These are phyloP conservation scores for Linnemannia schmuckeri DNA, from an alignment of 192 early-diverging fungal genomes.

Conservation along the genomic window DNA sequence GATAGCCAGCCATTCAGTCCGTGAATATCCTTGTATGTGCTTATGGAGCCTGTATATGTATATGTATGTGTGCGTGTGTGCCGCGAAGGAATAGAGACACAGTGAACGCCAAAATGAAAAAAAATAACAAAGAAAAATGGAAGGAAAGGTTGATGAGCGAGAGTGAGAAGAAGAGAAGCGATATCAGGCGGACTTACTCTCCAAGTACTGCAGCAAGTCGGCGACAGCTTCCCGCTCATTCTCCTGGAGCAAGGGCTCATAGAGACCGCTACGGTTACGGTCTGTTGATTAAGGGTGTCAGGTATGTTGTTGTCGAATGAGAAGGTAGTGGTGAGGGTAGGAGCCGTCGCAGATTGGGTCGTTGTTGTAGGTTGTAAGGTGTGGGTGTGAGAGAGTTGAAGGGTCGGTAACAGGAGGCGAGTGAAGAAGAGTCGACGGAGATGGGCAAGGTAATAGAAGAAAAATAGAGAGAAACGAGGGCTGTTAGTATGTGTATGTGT, in stretches of 20 bases:
- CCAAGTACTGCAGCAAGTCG: conserved; percentile 73
- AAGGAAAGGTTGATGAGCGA: background rate
- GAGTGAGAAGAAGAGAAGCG: background rate
- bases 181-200: conserved; percentile 62
- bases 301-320: background rate
- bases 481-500: conserved; percentile 18
- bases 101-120: background rate
- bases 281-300: conserved; percentile 35
- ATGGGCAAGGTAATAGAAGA: background rate
- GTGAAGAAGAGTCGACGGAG: background rate
- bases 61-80: background rate
- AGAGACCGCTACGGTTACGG: conserved; percentile 63
- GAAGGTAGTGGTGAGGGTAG: background rate
- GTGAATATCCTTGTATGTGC: background rate
- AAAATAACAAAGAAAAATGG: background rate
- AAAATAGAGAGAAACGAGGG: conserved; percentile 12
- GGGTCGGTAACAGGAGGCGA: background rate
- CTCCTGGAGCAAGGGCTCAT: conserved; percentile 76
- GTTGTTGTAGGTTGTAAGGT: too few species aligned
- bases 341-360: too few species aligned
- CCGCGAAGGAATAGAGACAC: background rate
- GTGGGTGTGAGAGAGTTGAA: background rate
- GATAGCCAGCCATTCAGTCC: background rate
- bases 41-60: background rate
- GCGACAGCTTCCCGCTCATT: conserved; percentile 79